Conservation (phyloP, 2,329 filamentous ascomycete species). For the Ophiostoma tasmaniense region DNA sequence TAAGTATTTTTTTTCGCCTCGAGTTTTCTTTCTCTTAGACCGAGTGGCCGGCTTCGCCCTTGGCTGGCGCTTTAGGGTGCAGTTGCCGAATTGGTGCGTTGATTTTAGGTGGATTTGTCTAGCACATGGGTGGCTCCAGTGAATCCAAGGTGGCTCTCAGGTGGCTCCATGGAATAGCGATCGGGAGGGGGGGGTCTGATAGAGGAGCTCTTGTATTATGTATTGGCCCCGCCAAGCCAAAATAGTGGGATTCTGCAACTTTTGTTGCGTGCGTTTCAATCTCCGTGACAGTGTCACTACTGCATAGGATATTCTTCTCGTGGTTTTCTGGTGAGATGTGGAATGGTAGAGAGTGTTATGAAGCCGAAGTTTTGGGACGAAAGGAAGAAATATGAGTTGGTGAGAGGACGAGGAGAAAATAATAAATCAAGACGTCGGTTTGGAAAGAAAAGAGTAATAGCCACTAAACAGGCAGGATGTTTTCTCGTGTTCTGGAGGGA, state of each 20-base stretch:
- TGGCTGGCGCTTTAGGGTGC: conserved; percentile 10
- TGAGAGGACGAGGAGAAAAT: neutral
- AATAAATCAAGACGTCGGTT: neutral
- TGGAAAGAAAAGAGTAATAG: neutral
- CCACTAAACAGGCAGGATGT: neutral
- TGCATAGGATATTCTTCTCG: neutral
- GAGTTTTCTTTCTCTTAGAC: conserved; percentile 3
- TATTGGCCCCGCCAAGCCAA: conserved; percentile 18
- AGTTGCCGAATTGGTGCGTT: conserved; percentile 20
- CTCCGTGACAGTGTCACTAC: neutral
- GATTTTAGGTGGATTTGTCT: conserved; percentile 12
- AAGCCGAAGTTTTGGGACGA: neutral
- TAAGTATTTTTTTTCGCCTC: conserved; percentile 19
- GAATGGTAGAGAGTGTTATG: neutral
- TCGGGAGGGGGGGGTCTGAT: conserved; percentile 3
- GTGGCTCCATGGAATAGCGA: conserved; percentile 10
- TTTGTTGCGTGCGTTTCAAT: conserved; percentile 10
- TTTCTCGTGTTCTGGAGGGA: neutral
- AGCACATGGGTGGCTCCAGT: neutral
- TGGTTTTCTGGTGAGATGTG: neutral
- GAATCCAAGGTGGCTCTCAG: neutral
- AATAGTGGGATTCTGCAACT: conserved; percentile 13
- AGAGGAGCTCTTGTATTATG: conserved; percentile 8
- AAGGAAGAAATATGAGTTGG: neutral
- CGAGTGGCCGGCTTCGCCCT: conserved; percentile 20